Conservation (phyloP, 1,284 basidiomycete genomes). For the Sporisorium sorghi region DNA sequence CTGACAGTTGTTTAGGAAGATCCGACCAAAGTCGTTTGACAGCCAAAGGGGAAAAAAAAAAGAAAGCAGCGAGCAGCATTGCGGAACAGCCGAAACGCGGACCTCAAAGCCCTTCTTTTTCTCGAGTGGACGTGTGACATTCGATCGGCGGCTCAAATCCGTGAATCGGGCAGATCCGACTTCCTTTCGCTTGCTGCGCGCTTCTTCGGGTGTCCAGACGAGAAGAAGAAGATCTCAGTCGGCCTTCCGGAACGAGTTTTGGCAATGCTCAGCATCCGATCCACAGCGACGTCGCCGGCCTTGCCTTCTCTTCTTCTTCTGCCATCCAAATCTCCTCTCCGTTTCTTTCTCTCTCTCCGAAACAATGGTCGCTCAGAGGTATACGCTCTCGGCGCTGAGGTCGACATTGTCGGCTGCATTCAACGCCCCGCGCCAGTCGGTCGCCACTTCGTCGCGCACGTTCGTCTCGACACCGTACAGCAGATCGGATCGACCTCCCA, state of each 20-base stretch:
- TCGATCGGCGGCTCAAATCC: neutral
- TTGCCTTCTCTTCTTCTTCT: neutral
- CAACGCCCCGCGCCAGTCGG: slow-evolving; percentile 28
- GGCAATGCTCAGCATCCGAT: neutral
- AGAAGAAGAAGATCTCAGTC: slow-evolving; percentile 7
- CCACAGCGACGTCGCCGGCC: neutral
- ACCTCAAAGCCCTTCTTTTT: neutral
- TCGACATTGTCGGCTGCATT: slow-evolving; percentile 48
- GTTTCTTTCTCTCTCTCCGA: neutral
- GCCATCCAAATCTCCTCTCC: neutral
- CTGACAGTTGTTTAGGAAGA: slow-evolving; percentile 12
- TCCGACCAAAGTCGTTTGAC: neutral
- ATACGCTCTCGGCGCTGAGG: slow-evolving; percentile 43
- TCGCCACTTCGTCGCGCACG: slow-evolving; percentile 37
- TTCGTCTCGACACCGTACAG: slow-evolving; percentile 46
- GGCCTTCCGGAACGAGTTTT: neutral
- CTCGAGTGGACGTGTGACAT: neutral
- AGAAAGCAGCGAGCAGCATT: neutral
- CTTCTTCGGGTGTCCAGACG: neutral
- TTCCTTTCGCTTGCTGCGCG: neutral
- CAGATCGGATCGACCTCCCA: slow-evolving; percentile 38
- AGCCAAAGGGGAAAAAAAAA: neutral
- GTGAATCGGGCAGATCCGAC: slow-evolving; percentile 4
- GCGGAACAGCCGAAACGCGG: neutral
- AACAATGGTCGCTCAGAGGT: slow-evolving; percentile 45